phyloP scores from a whole-genome alignment of 208 protist genomes.

The Acanthamoeba lenticulata region DNA sequence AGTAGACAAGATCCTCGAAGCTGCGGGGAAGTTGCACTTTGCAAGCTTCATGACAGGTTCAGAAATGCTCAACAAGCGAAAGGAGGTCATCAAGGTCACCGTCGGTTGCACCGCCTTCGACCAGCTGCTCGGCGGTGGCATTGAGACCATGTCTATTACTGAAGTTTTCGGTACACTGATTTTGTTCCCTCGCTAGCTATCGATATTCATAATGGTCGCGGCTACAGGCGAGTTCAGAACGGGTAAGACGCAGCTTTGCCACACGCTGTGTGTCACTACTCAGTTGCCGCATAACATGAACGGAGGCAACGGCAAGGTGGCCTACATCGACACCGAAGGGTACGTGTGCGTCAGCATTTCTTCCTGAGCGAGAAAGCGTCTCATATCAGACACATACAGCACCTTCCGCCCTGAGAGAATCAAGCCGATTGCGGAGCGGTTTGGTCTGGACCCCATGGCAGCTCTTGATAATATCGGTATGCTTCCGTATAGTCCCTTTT shows the following conservation, averaged over 20 bases:
- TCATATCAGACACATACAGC: too few species aligned
- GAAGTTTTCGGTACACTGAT: constrained; percentile 90
- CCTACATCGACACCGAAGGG: constrained; percentile 98
- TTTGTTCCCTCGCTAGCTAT: too few species aligned
- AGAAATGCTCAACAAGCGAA: constrained; percentile 91
- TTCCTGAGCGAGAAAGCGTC: too few species aligned
- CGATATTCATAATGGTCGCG: background rate
- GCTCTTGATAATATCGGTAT: constrained; percentile 96
- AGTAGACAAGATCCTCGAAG: constrained; percentile 97
- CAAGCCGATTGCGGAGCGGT: constrained; percentile 95
- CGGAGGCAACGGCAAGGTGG: constrained; percentile 85
- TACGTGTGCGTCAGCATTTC: constrained; percentile 77
- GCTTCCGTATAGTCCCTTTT: too few species aligned
- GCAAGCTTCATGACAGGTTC: constrained; percentile 92
- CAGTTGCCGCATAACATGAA: constrained; percentile 94
- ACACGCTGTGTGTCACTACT: constrained; percentile 97
- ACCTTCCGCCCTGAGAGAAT: constrained; percentile 94
- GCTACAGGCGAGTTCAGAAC: constrained; percentile 89
- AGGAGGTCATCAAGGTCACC: constrained; percentile 92
- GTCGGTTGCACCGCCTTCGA: constrained; percentile 95
- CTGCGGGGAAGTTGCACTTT: constrained; percentile 90
- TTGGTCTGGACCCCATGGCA: constrained; percentile 92
- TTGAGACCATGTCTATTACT: constrained; percentile 95
- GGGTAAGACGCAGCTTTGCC: constrained; percentile 98
- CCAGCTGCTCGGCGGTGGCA: constrained; percentile 94